phyloP scores from a whole-genome alignment of 768 basidiomycete species.

The Daedaleopsis nitida region DNA sequence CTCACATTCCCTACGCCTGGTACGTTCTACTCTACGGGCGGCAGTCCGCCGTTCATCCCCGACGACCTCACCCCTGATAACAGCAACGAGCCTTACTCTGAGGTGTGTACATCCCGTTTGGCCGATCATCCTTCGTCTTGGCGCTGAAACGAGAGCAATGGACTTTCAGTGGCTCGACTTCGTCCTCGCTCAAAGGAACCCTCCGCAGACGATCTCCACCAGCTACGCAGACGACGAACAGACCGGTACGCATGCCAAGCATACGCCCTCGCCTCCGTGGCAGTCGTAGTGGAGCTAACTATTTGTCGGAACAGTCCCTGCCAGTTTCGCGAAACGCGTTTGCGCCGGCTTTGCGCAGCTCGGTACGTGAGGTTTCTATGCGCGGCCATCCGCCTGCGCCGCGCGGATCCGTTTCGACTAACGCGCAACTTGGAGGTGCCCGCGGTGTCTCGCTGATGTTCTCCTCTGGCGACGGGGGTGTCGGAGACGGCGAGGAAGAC shows the following conservation, averaged over 20 bases:
- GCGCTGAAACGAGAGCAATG: too few relatives aligned
- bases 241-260: conserved; percentile 43
- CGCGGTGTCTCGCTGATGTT: conserved; percentile 68
- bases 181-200: conserved; percentile 43
- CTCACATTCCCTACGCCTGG: conserved; percentile 60
- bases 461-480: conserved; percentile 68
- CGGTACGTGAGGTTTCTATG: conserved; percentile 35
- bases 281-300: conserved; percentile 35
- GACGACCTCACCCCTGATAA: conserved; percentile 42
- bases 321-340: conserved; percentile 53
- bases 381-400: too few relatives aligned
- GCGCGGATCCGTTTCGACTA: too few relatives aligned
- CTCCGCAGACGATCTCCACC: conserved; percentile 67
- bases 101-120: not conserved
- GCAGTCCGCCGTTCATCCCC: conserved; percentile 59
- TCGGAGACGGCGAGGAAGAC: conserved; percentile 61
- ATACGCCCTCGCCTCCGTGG: conserved; percentile 28
- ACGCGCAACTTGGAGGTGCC: conserved; percentile 41
- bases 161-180: conserved; percentile 60
- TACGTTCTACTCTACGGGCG: conserved; percentile 64
- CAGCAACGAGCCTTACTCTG: conserved; percentile 51
- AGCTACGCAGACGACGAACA: conserved; percentile 77
- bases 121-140: not conserved
- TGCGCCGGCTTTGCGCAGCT: conserved; percentile 66
- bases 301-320: conserved; percentile 47